phyloP scores from a whole-genome alignment of 371 early-diverging fungal species.

The Mucor plumbeus region DNA sequence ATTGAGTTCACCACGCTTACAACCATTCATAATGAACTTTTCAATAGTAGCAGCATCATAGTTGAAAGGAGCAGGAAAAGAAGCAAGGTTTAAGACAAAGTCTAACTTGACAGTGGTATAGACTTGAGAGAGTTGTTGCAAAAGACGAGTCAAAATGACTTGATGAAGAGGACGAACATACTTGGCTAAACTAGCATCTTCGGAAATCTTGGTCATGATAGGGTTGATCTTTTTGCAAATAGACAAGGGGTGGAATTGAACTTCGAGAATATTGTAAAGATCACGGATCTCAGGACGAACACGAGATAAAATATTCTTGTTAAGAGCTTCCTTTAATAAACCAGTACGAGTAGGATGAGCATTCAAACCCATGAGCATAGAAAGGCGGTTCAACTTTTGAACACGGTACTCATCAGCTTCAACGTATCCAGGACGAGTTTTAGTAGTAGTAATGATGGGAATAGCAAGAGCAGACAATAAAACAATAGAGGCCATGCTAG shows the following conservation, averaged over 20 bases:
- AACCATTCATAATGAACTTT: conserved; percentile 97
- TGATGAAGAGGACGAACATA: conserved; percentile 94
- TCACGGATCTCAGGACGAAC: conserved; percentile 91
- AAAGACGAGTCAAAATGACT: conserved; percentile 92
- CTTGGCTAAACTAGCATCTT: conserved; percentile 77
- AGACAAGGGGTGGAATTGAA: conserved; percentile 97
- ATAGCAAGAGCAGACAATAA: conserved; percentile 91
- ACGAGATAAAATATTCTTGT: conserved; percentile 83
- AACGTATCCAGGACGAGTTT: conserved; percentile 68
- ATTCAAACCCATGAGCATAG: conserved; percentile 85
- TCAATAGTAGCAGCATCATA: conserved; percentile 90
- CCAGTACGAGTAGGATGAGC: conserved; percentile 89
- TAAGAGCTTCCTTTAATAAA: conserved; percentile 87
- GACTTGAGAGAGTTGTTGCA: conserved; percentile 96
- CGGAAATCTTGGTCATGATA: conserved; percentile 74
- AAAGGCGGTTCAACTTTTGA: conserved; percentile 82
- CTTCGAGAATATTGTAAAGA: conserved; percentile 93
- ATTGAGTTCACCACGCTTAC: conserved; percentile 93
- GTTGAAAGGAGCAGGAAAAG: conserved; percentile 87
- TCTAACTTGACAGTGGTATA: conserved; percentile 96
- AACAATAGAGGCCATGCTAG: conserved; percentile 89
- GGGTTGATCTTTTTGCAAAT: conserved; percentile 96
- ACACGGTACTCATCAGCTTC: conserved; percentile 87
- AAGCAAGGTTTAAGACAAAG: conserved; percentile 85
- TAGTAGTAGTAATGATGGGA: conserved; percentile 85